A percentile compares a stretch with the other conserved stretches of the same genome.
Conservation (phyloP, 805 yeast species). For the Metschnikowia koreensis region DNA sequence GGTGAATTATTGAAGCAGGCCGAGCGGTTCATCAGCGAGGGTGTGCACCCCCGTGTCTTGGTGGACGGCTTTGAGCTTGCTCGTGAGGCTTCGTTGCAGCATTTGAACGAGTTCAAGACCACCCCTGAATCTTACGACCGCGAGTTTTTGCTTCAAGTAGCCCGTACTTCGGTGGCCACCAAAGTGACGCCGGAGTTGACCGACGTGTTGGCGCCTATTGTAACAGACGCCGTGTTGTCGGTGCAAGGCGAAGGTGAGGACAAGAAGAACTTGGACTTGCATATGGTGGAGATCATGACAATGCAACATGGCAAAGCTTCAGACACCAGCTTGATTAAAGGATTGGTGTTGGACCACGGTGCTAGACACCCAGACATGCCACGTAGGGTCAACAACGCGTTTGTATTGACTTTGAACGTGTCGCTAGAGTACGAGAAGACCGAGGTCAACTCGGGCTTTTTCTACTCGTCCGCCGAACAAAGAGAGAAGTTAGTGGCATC, state of each 20-base stretch:
- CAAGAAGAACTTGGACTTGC: slow-evolving; percentile 69
- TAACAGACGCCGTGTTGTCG: slow-evolving; percentile 90
- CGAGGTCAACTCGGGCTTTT: slow-evolving; percentile 95
- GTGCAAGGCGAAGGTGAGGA: slow-evolving; percentile 50
- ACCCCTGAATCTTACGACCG: slow-evolving; percentile 61
- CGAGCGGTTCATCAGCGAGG: slow-evolving; percentile 85
- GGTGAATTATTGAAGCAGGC: slow-evolving; percentile 96
- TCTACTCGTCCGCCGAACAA: slow-evolving; percentile 92
- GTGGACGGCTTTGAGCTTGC: slow-evolving; percentile 96
- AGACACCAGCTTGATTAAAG: slow-evolving; percentile 79
- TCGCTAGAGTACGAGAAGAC: slow-evolving; percentile 96
- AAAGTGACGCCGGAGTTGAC: slow-evolving; percentile 78
- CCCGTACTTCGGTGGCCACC: slow-evolving; percentile 83
- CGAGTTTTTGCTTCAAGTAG: slow-evolving; percentile 87
- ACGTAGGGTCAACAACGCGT: slow-evolving; percentile 75
- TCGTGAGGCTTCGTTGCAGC: slow-evolving; percentile 68
- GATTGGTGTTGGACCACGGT: slow-evolving; percentile 95
- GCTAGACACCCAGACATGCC: slow-evolving; percentile 99
- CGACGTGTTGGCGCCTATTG: slow-evolving; percentile 85
- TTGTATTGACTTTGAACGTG: slow-evolving; percentile 84
- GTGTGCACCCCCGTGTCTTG: slow-evolving; percentile 91
- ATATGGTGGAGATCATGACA: slow-evolving; percentile 97
- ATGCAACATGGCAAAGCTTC: slow-evolving; percentile 91
- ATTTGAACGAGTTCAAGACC: slow-evolving; percentile 63
- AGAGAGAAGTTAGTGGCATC: slow-evolving; percentile 90